These are phyloP conservation scores for Fraxinus paxiana DNA, from an alignment of 305 asterid genomes.

Conservation along the genomic window DNA sequence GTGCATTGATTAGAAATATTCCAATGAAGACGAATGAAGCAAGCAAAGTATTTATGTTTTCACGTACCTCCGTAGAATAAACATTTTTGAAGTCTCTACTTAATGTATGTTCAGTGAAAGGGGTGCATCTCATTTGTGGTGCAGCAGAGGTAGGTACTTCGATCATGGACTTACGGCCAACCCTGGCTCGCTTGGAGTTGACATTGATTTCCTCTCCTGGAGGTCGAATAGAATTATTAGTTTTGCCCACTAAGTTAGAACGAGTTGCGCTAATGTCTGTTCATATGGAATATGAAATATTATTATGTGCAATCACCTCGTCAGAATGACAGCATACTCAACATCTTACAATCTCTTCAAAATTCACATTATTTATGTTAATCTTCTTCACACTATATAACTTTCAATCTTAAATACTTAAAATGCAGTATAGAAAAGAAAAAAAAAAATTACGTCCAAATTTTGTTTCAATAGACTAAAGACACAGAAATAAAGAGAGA, in stretches of 20 bases:
- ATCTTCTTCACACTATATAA: neutral
- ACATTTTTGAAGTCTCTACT: slow-evolving; percentile 34
- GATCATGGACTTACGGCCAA: slow-evolving; percentile 20
- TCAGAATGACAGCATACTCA: neutral
- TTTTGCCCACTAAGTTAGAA: slow-evolving; percentile 20
- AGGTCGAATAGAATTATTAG: slow-evolving; percentile 23
- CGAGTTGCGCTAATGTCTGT: slow-evolving; percentile 34
- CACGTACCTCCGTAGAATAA: slow-evolving; percentile 35
- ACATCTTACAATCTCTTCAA: slow-evolving; percentile 10
- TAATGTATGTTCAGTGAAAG: slow-evolving; percentile 26
- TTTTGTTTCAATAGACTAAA: slow-evolving; percentile 14
- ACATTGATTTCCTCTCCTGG: slow-evolving; percentile 27
- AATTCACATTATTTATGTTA: slow-evolving; percentile 6
- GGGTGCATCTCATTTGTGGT: slow-evolving; percentile 29
- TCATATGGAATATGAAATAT: slow-evolving; percentile 13
- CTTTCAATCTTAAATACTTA: slow-evolving; percentile 5
- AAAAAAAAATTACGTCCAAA: neutral
- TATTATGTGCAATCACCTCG: slow-evolving; percentile 14
- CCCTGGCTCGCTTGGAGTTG: slow-evolving; percentile 27
- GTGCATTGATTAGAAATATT: slow-evolving; percentile 16
- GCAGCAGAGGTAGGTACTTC: slow-evolving; percentile 24
- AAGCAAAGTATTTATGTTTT: slow-evolving; percentile 12
- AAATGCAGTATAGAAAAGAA: neutral
- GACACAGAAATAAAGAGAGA: slow-evolving; percentile 8
- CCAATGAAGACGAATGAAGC: slow-evolving; percentile 12